A percentile compares a stretch with the other conserved stretches of the same genome.
phyloP scores from a whole-genome alignment of 345 rosid genomes.

The Melastoma malabathricum region DNA sequence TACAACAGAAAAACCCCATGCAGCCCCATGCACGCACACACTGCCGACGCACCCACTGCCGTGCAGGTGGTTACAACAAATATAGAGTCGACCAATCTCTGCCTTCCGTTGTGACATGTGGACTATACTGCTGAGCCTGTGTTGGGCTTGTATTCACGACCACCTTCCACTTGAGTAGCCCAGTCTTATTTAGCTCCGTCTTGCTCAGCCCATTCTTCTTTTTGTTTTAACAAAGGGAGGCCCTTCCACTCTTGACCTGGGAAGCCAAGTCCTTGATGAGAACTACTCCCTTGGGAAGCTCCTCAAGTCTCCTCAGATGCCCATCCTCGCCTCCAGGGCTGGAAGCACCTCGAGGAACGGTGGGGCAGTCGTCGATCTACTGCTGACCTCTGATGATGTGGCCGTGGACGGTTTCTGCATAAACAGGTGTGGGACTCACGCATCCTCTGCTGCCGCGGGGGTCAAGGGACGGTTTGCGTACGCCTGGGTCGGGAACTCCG shows the following conservation, averaged over 20 bases:
- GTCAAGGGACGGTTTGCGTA: constrained; percentile 6
- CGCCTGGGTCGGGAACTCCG: constrained; percentile 32
- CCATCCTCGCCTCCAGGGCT: constrained; percentile 16
- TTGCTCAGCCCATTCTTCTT: too few relatives aligned
- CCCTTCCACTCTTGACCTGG: constrained; percentile 12
- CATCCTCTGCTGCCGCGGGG: constrained; percentile 8
- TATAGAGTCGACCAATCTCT: too few relatives aligned
- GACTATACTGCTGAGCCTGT: too few relatives aligned
- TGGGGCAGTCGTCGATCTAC: constrained; percentile 14
- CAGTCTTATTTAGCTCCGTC: too few relatives aligned
- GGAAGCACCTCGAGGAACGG: constrained; percentile 2
- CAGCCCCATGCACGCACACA: too few relatives aligned
- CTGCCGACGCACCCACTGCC: too few relatives aligned
- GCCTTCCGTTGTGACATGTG: too few relatives aligned
- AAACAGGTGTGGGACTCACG: constrained; percentile 30
- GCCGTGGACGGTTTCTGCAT: constrained; percentile 29
- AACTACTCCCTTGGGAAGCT: constrained; percentile 17
- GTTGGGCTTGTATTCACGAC: too few relatives aligned
- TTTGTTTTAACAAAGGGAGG: constrained; percentile 9
- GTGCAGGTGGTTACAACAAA: too few relatives aligned
- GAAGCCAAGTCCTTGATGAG: constrained; percentile 21
- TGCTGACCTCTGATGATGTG: constrained; percentile 27
- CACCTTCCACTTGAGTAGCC: too few relatives aligned
- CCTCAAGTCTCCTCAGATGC: constrained; percentile 9
- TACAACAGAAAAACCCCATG: too few relatives aligned